These are phyloP conservation scores for Penicillium sp. DNA, from an alignment of 2,329 filamentous ascomycete genomes.

Conservation along the genomic window DNA sequence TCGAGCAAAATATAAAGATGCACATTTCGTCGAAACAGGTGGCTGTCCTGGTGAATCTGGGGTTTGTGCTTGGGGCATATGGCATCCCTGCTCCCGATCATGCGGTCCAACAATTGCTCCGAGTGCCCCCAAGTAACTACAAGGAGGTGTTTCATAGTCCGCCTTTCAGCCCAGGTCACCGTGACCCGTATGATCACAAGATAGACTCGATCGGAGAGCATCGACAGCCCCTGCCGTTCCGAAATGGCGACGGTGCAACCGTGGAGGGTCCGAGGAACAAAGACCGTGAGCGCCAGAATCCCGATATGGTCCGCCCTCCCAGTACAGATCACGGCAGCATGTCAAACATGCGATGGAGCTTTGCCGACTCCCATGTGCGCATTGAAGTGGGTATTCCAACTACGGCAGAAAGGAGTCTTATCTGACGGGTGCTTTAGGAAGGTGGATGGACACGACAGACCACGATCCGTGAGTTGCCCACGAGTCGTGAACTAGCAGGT, in stretches of 20 bases:
- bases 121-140: constrained; percentile 17
- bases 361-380: constrained; percentile 59
- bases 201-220: constrained; percentile 57
- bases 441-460: constrained; percentile 74
- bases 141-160: constrained; percentile 27
- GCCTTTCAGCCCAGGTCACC: constrained; percentile 57
- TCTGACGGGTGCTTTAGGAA: constrained; percentile 46
- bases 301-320: constrained; percentile 66
- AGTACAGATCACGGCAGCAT: constrained; percentile 67
- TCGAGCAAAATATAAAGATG: neutral
- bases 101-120: constrained; percentile 35
- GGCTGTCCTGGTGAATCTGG: constrained; percentile 1
- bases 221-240: constrained; percentile 61
- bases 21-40: neutral
- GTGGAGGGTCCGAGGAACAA: constrained; percentile 66
- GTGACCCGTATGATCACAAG: constrained; percentile 59
- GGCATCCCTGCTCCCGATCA: constrained; percentile 13
- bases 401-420: neutral
- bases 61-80: neutral
- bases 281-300: constrained; percentile 63
- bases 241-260: constrained; percentile 60
- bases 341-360: constrained; percentile 68
- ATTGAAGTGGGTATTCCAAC: constrained; percentile 51
- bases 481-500: constrained; percentile 61
- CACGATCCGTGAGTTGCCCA: constrained; percentile 33